Percentiles rank a stretch among this genome's conserved stretches.
Conservation (phyloP, 805 yeast genomes). For the Lachancea kluyveri region DNA sequence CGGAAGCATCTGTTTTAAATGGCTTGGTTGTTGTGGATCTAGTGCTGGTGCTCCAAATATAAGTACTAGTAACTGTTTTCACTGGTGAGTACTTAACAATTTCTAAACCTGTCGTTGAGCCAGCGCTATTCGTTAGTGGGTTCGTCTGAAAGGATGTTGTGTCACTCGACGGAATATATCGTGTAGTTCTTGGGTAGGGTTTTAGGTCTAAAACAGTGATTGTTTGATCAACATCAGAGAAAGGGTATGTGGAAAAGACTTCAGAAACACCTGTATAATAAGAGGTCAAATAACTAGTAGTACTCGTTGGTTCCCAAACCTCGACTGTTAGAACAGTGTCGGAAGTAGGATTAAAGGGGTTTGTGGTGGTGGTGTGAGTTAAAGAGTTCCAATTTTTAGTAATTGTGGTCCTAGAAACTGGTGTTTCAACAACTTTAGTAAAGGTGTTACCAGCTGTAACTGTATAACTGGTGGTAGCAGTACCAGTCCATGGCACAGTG, state of each 20-base stretch:
- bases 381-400: conserved; percentile 6
- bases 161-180: conserved; percentile 4
- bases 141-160: conserved; percentile 5
- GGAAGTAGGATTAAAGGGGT: conserved; percentile 5
- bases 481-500: conserved; percentile 1
- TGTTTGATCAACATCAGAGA: conserved; percentile 7
- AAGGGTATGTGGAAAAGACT: conserved; percentile 1
- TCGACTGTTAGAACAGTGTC: conserved; percentile 7
- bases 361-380: conserved; percentile 8
- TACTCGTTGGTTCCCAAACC: conserved; percentile 7
- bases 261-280: conserved; percentile 4
- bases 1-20: conserved; percentile 6
- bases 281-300: conserved; percentile 7
- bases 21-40: conserved; percentile 4
- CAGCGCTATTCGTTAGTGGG: conserved; percentile 3
- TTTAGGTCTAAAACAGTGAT: conserved; percentile 5
- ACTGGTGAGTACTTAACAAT: conserved; percentile 7
- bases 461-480: conserved; percentile 2
- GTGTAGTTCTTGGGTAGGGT: conserved; percentile 9
- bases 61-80: conserved; percentile 5
- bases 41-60: conserved; percentile 7
- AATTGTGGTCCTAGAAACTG: conserved; percentile 7
- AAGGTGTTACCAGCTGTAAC: conserved; percentile 9
- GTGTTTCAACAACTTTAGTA: conserved; percentile 7
- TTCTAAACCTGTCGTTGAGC: conserved; percentile 7